Conservation (phyloP, 805 yeast species). For the Spencermartinsiella europaea region DNA sequence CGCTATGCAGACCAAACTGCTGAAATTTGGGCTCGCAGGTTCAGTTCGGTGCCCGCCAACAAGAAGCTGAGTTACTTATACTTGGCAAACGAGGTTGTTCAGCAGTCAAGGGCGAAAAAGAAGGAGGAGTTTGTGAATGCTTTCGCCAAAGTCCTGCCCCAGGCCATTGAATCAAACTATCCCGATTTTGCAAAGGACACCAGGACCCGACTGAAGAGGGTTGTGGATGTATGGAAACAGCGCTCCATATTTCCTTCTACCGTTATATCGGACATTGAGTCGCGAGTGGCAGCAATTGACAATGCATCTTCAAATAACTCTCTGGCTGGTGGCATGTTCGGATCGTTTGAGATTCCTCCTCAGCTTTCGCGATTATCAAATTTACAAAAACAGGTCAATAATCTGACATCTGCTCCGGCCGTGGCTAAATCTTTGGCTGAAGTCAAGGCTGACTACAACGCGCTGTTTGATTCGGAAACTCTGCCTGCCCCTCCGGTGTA, state of each 20-base stretch:
- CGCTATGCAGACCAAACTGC: conserved; percentile 52
- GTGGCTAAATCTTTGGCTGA: conserved; percentile 5
- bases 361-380: conserved; percentile 7
- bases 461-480: conserved; percentile 24
- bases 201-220: conserved; percentile 50
- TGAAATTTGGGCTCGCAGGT: conserved; percentile 44
- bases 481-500: conserved; percentile 34
- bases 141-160: conserved; percentile 43
- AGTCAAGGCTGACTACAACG: conserved; percentile 11
- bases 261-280: conserved; percentile 29
- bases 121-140: conserved; percentile 53
- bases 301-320: conserved; percentile 1
- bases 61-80: conserved; percentile 56
- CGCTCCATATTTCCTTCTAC: conserved; percentile 45
- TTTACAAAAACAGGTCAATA: conserved; percentile 3
- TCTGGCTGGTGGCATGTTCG: conserved; percentile 3
- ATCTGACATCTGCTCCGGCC: conserved; percentile 2
- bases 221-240: conserved; percentile 61
- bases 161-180: conserved; percentile 35
- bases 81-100: conserved; percentile 76
- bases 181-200: conserved; percentile 37
- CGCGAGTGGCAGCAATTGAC: conserved; percentile 8
- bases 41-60: conserved; percentile 14
- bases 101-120: conserved; percentile 62
- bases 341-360: conserved; percentile 5